Evolutionary conservation across 345 rosid species (phyloP).

Genomic region (Lepidium didymum): DNA sequence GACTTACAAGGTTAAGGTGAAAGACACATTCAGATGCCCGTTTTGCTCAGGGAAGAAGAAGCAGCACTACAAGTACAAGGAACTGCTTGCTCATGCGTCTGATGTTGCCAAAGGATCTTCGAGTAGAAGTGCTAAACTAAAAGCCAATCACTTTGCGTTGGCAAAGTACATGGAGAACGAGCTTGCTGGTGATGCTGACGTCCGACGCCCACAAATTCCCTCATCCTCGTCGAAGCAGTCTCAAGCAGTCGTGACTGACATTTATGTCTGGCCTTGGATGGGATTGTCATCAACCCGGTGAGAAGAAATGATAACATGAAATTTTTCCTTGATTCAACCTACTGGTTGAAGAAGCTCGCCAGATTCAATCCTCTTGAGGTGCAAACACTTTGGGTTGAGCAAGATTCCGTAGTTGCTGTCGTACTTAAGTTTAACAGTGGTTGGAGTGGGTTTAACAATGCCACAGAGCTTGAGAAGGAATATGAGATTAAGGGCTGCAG

Average conservation of each 20-base stretch:
- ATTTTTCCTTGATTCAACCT: conserved; percentile 28
- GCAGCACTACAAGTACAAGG: conserved; percentile 71
- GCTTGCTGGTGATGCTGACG: conserved; percentile 45
- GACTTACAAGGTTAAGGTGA: conserved; percentile 49
- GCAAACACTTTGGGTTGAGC: conserved; percentile 39
- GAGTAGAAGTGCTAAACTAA: conserved; percentile 59
- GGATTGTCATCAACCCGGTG: conserved; percentile 44
- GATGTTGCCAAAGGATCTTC: conserved; percentile 83
- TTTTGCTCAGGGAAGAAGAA: conserved; percentile 89
- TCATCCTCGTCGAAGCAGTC: background rate
- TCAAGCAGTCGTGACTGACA: conserved; percentile 31
- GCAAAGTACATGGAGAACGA: conserved; percentile 57
- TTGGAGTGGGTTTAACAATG: conserved; percentile 54
- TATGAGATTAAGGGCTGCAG: conserved; percentile 42
- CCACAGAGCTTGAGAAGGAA: conserved; percentile 51
- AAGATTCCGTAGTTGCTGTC: conserved; percentile 31
- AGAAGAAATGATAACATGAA: conserved; percentile 18
- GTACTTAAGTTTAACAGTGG: conserved; percentile 44
- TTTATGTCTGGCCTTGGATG: conserved; percentile 84
- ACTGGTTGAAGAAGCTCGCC: conserved; percentile 56
- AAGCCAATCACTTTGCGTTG: conserved; percentile 73
- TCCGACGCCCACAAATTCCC: background rate
- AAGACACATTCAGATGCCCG: conserved; percentile 65
- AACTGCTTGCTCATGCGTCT: conserved; percentile 74
- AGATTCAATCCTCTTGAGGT: conserved; percentile 51